Evolutionary conservation across 345 rosid species (phyloP), one percentile per base, ranked within the genome.

Genomic region (Eucalyptus pauciflora): DNA sequence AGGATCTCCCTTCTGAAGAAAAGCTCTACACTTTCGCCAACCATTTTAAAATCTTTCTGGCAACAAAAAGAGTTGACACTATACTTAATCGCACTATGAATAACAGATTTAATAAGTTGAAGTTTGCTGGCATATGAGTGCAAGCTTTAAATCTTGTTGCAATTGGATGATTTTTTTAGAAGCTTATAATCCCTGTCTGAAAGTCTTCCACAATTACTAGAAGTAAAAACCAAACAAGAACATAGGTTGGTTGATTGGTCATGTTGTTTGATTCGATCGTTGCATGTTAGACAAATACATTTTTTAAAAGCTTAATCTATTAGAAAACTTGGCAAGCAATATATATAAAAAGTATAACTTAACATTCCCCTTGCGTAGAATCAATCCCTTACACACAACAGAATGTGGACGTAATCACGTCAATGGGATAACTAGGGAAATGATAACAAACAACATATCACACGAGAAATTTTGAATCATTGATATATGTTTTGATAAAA

Each of bases 381-480:
- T 3, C 0, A 0, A 7, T 64, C 76, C 20, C 10, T 29, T 29
- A 64, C 8, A n/a, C 76, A 64, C 76, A n/a, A 64, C 18, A 29
- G 2, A n/a, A 7, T 2, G 41, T n/a, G 76, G 1, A 64, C 76
- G 5, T n/a, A 64, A 64, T 64, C 37, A 64, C 2, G 0, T 14
- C 41, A 1, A 64, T 64, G 20, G 0, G 76, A 64, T 64, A 64
- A 64, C 10, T 0, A 0, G 5, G 41, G 76, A n/a, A 64, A 64
- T 64, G 9, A 64, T n/a, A n/a, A 1, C 2, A 64, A n/a, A 64
- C 10, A n/a, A 64, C 41, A n/a, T 64, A 64, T 0, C 41, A 64
- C 0, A 0, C 0, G 20, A 64, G 76, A 64, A 64, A 64, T 14
- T n/a, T 64, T 64, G 0, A n/a, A 64, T 14, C 10, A 64, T 64